These are phyloP conservation scores for Colletotrichum gigasporum DNA, from an alignment of 2,329 filamentous ascomycete genomes.

Conservation along the genomic window DNA sequence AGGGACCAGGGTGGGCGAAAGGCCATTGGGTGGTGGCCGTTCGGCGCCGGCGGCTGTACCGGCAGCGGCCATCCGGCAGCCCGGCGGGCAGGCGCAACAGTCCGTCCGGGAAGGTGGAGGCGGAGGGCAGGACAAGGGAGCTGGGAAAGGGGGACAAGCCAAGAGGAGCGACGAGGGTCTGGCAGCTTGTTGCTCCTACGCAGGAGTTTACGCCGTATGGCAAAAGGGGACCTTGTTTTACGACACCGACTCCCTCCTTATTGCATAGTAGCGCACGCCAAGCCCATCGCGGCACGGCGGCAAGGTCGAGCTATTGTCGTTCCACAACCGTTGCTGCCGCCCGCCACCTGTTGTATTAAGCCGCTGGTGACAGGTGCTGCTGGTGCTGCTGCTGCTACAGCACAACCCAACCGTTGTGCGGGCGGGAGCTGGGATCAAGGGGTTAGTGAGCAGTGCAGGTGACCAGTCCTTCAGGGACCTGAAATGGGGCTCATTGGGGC, in stretches of 20 bases:
- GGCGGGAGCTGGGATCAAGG: constrained; percentile 19
- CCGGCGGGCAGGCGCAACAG: constrained; percentile 9
- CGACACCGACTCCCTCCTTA: neutral
- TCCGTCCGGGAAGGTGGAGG: constrained; percentile 20
- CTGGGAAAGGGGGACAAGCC: neutral
- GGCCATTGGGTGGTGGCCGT: neutral
- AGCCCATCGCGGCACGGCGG: constrained; percentile 13
- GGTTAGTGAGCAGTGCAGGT: neutral
- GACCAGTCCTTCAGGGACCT: constrained; percentile 4
- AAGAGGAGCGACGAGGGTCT: constrained; percentile 3
- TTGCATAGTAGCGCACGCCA: neutral
- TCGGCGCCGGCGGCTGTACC: constrained; percentile 24
- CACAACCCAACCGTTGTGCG: neutral
- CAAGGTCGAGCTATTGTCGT: constrained; percentile 10
- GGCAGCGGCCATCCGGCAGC: constrained; percentile 10
- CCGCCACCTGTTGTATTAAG: neutral
- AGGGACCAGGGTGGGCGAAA: neutral
- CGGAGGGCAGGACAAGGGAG: neutral
- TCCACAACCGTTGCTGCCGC: constrained; percentile 9
- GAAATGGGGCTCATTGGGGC: neutral
- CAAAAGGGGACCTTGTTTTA: neutral
- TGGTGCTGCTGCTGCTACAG: no score
- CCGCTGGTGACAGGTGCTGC: neutral
- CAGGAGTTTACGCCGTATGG: neutral
- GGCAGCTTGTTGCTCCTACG: constrained; percentile 14